These are phyloP conservation scores for Zelonia costaricensis DNA, from an alignment of 208 protist species.

Conservation along the genomic window DNA sequence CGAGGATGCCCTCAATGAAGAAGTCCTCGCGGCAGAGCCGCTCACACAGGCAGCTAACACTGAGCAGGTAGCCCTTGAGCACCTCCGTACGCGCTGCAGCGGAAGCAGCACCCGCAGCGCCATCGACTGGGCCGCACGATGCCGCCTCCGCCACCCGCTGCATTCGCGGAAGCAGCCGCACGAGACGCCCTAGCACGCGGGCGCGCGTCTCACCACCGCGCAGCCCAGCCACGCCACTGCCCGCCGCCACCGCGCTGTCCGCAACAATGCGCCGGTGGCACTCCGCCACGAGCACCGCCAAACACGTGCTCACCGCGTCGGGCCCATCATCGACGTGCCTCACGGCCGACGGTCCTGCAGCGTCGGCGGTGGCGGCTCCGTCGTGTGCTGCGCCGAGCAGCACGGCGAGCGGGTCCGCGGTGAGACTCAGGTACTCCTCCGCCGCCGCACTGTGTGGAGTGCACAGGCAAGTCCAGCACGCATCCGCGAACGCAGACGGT, in stretches of 20 bases:
- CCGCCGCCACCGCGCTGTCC: conserved; percentile 2
- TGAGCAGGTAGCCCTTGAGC: conserved; percentile 40
- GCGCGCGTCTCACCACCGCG: conserved; percentile 17
- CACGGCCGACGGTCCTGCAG: background rate
- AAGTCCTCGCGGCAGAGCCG: conserved; percentile 31
- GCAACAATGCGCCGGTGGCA: conserved; percentile 20
- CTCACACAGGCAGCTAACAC: conserved; percentile 39
- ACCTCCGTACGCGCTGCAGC: conserved; percentile 3
- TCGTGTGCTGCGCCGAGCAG: conserved; percentile 15
- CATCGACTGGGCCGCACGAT: background rate
- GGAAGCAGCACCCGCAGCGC: background rate
- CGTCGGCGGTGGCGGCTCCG: background rate
- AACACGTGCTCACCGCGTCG: background rate
- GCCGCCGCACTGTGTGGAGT: background rate
- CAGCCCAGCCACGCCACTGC: conserved; percentile 13
- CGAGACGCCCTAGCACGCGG: conserved; percentile 33
- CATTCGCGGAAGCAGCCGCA: conserved; percentile 34
- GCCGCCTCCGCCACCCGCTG: conserved; percentile 5
- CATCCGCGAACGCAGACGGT: conserved; percentile 9
- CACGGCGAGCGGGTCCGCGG: conserved; percentile 17
- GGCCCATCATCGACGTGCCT: too few relatives aligned
- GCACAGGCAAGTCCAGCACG: conserved; percentile 35
- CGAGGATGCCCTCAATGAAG: conserved; percentile 46
- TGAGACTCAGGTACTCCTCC: conserved; percentile 27
- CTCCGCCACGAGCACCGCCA: conserved; percentile 15